A percentile compares a stretch with the other conserved stretches of the same genome.
Evolutionary conservation across 2,329 filamentous ascomycete species (phyloP).

Genomic region (Tolypocladium guangdongense): DNA sequence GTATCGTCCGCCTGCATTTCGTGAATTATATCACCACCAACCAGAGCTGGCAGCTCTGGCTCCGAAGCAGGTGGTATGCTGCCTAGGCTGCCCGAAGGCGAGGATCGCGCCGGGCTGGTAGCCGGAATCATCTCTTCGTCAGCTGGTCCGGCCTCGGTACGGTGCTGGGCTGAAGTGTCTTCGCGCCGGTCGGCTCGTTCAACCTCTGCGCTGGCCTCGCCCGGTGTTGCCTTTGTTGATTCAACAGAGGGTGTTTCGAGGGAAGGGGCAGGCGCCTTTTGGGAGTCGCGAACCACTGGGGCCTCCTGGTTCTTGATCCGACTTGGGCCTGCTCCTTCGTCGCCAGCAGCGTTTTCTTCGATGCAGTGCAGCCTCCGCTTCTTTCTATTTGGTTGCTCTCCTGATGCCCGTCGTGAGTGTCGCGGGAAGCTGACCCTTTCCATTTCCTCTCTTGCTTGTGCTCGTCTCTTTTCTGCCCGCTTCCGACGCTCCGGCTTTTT

Average conservation of each 20-base stretch:
- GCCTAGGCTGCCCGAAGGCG: constrained; percentile 12
- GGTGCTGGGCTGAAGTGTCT: neutral
- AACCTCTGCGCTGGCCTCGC: constrained; percentile 7
- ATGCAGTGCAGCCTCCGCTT: constrained; percentile 9
- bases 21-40: constrained; percentile 10
- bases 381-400: constrained; percentile 15
- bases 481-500: constrained; percentile 22
- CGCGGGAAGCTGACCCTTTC: constrained; percentile 27
- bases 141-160: neutral
- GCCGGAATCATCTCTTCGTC: constrained; percentile 28
- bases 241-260: constrained; percentile 12
- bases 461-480: constrained; percentile 25
- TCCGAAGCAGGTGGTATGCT: constrained; percentile 14
- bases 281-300: constrained; percentile 11
- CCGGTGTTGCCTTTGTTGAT: constrained; percentile 23
- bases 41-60: constrained; percentile 22
- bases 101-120: constrained; percentile 23
- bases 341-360: neutral
- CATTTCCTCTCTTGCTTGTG: constrained; percentile 28
- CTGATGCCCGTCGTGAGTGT: constrained; percentile 8
- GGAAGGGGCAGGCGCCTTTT: constrained; percentile 13
- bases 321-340: neutral
- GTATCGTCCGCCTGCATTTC: constrained; percentile 6
- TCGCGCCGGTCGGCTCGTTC: neutral
- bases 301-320: neutral